Conservation (phyloP, 2,329 filamentous ascomycete genomes). For the Cladosporium sp. region DNA sequence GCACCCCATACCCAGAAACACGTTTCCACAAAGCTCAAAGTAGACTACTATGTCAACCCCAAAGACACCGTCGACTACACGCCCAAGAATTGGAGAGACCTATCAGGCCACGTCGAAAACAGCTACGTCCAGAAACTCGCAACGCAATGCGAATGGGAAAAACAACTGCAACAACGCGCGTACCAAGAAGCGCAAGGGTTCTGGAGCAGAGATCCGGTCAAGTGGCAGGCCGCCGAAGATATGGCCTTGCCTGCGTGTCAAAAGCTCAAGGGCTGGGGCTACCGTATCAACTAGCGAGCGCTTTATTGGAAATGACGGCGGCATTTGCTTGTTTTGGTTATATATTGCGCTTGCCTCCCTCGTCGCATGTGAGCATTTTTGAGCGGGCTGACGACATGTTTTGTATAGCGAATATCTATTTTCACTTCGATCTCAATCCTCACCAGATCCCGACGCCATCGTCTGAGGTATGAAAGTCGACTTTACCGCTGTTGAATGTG, state of each 20-base stretch:
- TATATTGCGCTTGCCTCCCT: background rate
- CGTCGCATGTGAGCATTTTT: background rate
- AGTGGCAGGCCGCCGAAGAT: constrained; percentile 68
- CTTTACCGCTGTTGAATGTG: background rate
- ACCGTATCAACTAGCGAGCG: constrained; percentile 18
- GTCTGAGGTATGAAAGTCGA: background rate
- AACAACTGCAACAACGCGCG: constrained; percentile 63
- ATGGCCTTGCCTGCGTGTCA: constrained; percentile 63
- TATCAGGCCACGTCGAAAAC: constrained; percentile 77
- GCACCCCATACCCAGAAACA: constrained; percentile 74
- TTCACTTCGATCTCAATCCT: constrained; percentile 1
- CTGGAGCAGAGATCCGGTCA: constrained; percentile 78
- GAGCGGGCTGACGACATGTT: constrained; percentile 15
- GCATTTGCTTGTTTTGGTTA: background rate
- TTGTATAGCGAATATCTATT: constrained; percentile 7
- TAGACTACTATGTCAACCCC: constrained; percentile 86
- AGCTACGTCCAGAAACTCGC: constrained; percentile 68
- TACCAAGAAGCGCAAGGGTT: constrained; percentile 80
- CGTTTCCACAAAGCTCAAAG: constrained; percentile 66
- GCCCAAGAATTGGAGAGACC: constrained; percentile 65
- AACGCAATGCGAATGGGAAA: constrained; percentile 73
- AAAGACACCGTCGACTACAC: constrained; percentile 71
- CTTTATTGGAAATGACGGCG: background rate
- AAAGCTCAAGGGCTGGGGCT: constrained; percentile 54
- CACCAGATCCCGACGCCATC: background rate